Evolutionary conservation across 495 filamentous ascomycete genomes (phyloP), one percentile per base, ranked within the genome.

Genomic region (Tuber melanosporum): DNA sequence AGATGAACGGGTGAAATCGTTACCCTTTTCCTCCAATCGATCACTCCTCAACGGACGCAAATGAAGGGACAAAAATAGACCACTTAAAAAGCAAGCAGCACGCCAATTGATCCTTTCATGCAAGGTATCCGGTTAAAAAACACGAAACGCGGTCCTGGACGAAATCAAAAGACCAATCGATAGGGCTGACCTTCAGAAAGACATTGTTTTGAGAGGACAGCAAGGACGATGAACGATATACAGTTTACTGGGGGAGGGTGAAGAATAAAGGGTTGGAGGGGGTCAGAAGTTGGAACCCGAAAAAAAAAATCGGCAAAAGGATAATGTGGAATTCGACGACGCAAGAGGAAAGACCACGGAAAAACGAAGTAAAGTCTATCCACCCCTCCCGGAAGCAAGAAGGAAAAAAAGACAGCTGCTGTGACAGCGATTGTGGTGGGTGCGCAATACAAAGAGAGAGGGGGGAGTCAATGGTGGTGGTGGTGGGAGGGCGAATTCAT

Each of bases 181-280:
- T 80, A 80, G 77, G 78, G 78, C 78, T 80, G 78, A 70, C 77
- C 71, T 73, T 80, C 70, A 80, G 71, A 73, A 57, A 73, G 77
- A 69, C 78, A 80, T 80, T 71, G 77, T 76, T 36, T 66, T 71
- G 79, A 76, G 77, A 80, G 70, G 75, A 78, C 74, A 80, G 74
- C 77, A 79, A 73, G 66, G 66, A 74, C n/a, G 78, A 80, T 43
- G 74, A 73, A 80, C 78, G 78, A 80, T 80, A 80, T 80, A 80
- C 78, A 73, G 71, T 73, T 66, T 76, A 72, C 77, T 71, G 71
- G 44, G 73, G 77, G 44, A 22, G 71, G 22, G 43, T 79, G 52
- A 45, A 42, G 44, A 69, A 76, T 71, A 70, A 52, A 42, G 77
- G 72, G 66, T 73, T 26, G 70, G 72, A 73, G 73, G 73, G 77